Base-by-base conservation (phyloP, 164 flowering plant species). In the Magnolia officinalis region DNA sequence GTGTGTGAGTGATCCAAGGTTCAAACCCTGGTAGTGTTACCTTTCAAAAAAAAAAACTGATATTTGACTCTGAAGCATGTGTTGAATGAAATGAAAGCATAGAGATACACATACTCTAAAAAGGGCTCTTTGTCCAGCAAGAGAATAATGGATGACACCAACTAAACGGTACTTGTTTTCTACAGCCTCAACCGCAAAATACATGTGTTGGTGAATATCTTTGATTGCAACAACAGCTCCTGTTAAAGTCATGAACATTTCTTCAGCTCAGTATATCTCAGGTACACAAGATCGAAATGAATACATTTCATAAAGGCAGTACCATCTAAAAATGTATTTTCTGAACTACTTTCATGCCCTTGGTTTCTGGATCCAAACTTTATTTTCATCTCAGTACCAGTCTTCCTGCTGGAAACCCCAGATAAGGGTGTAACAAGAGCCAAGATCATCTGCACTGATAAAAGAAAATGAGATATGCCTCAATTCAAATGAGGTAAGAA, bases 191-290 rank as follows among this genome's bases (percentile, higher is more conserved):
- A 96, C 93, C 3, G 94, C 78, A 24, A 96, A 79, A 83, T 90
- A 96, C 90, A 90, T 77, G 81, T 96, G 99, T 76, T 96, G 93
- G 63, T 90, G 85, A 69, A 92, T 84, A 86, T 96, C 99, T 88
- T 94, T 86, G 73, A 96, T 86, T 20, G 97, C 95, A 82, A 96
- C 92, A 87, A 92, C 83, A 21, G 91, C 87, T 77, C 99, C 99
- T 96, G 83, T 24, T 78, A 50, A 79, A 76, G 49, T 71, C 52
- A 78, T 59, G 50, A 80, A 21, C 4, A 49, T 31, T 50, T 19
- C 19, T 29, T 81, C 14, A 76, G 52, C 52, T 58, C 63, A 72
- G 71, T 26, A 31, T 49, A 63, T 70, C 67, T 26, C 64, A 77
- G 50, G 24, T 16, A 45, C 69, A 58, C 11, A 66, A 69, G 45